Conservation (phyloP, 768 basidiomycete genomes). For the Pulveroboletus ravenelii region DNA sequence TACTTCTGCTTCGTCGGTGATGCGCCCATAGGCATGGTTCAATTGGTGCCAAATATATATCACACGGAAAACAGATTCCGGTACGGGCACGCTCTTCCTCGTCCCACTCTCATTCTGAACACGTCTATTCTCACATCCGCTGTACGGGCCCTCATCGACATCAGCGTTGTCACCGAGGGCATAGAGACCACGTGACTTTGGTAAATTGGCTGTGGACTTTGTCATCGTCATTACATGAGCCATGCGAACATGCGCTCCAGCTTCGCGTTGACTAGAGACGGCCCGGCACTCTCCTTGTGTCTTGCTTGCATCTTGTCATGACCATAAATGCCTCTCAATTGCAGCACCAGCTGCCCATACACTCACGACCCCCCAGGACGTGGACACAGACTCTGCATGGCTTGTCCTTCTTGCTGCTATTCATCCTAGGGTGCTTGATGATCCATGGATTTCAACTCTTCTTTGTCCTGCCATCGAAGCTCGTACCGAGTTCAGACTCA, state of each 20-base stretch:
- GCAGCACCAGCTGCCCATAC: conserved; percentile 47
- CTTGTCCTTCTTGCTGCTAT: conserved; percentile 50
- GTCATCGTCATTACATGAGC: conserved; percentile 13
- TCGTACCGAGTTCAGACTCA: conserved; percentile 57
- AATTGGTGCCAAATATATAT: too few relatives aligned
- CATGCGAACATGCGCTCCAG: neutral
- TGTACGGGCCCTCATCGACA: too few relatives aligned
- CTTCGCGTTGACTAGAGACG: neutral
- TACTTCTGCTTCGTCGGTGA: too few relatives aligned
- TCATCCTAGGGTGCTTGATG: conserved; percentile 61
- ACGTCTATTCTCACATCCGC: too few relatives aligned
- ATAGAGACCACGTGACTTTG: conserved; percentile 25
- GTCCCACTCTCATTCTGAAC: too few relatives aligned
- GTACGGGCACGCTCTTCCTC: too few relatives aligned
- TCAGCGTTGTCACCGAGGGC: too few relatives aligned
- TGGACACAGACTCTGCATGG: conserved; percentile 51
- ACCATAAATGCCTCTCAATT: conserved; percentile 10
- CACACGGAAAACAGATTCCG: too few relatives aligned
- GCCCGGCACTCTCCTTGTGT: neutral
- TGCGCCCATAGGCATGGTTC: too few relatives aligned
- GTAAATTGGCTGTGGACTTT: neutral
- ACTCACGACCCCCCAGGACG: conserved; percentile 46
- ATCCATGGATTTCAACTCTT: conserved; percentile 71
- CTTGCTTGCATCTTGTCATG: conserved; percentile 13
- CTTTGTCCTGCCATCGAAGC: conserved; percentile 59